Evolutionary conservation across 768 basidiomycete genomes (phyloP), one percentile per base, ranked within the genome.

Genomic region (Omphalotus guepiniiformis): DNA sequence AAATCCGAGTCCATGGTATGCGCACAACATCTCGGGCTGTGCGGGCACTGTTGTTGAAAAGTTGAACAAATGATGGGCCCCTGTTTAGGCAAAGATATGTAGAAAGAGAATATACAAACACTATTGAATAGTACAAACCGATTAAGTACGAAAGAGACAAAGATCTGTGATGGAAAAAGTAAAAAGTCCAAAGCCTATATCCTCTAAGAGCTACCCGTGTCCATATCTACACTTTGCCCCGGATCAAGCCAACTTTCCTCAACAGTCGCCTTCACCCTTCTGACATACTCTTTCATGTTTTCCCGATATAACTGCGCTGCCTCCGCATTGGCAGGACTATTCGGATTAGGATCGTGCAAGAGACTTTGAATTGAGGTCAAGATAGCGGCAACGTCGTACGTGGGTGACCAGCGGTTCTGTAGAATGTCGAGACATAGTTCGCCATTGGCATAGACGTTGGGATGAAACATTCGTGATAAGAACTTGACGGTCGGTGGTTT

Each of bases 381-480:
- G 68, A 98, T 97, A 23, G 96, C 96, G 16, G 94, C 93, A 45
- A 99, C 96, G 61, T 99, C 96, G 67, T 99, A 99, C 1, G 96
- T 98, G 5, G 96, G 96, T 21, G 88, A 91, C 96, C 96, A 99
- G 19, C 96, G 78, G 63, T 99, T 99, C 72, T 99, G 96, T 28
- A 99, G 78, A 60, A 98, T 99, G 66, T 98, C 96, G 42, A 99
- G 77, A 63, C 96, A 99, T 42, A 99, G 86, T 63, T 98, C 95
- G 52, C 96, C 96, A 58, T 96, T 97, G 37, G 89, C 88, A 67
- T 98, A 99, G 8, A 99, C 94, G 70, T 98, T 99, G 0, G 96
- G 96, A 64, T 99, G 95, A 71, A 99, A 98, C 95, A 98, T 98
- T 53, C 87, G 76, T 29, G 90, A 93, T 26, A 98, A 80, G 75